A percentile compares a stretch with the other conserved stretches of the same genome.
These are phyloP conservation scores for Chytriomyces sp. DNA, from an alignment of 192 early-diverging fungal species.

Conservation along the genomic window DNA sequence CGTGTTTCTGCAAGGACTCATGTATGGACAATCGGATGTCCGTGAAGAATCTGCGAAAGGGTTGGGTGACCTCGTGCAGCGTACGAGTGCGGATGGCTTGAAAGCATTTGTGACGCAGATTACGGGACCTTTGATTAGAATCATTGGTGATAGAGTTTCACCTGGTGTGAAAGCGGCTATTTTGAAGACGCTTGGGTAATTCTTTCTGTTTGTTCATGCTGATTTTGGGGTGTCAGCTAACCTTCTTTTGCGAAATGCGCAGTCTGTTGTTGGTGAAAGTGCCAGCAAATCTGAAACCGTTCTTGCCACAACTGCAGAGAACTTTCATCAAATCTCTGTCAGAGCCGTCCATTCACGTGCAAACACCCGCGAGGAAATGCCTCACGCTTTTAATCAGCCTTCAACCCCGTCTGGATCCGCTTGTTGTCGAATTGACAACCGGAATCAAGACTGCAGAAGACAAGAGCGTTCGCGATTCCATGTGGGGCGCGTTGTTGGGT, in stretches of 20 bases:
- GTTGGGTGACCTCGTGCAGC: slow-evolving; percentile 75
- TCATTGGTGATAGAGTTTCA: slow-evolving; percentile 93
- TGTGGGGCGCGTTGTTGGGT: slow-evolving; percentile 76
- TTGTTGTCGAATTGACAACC: slow-evolving; percentile 74
- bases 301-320: slow-evolving; percentile 97
- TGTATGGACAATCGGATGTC: slow-evolving; percentile 81
- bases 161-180: slow-evolving; percentile 93
- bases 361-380: slow-evolving; percentile 80
- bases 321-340: slow-evolving; percentile 91
- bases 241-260: background rate
- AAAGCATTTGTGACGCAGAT: slow-evolving; percentile 93
- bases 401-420: slow-evolving; percentile 78
- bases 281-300: slow-evolving; percentile 88
- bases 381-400: slow-evolving; percentile 72
- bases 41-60: slow-evolving; percentile 87
- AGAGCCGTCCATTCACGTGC: slow-evolving; percentile 76
- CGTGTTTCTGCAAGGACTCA: slow-evolving; percentile 91
- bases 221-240: slow-evolving; percentile 22
- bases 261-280: slow-evolving; percentile 81
- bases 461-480: slow-evolving; percentile 64
- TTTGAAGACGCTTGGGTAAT: slow-evolving; percentile 76
- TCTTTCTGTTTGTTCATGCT: slow-evolving; percentile 31
- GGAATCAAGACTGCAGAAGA: slow-evolving; percentile 69
- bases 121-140: slow-evolving; percentile 96
- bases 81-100: slow-evolving; percentile 77